Evolutionary conservation across 352 stramenopile genomes (phyloP), one percentile per base, ranked within the genome.

Genomic region (Phytopythium cucurbitacearum): DNA sequence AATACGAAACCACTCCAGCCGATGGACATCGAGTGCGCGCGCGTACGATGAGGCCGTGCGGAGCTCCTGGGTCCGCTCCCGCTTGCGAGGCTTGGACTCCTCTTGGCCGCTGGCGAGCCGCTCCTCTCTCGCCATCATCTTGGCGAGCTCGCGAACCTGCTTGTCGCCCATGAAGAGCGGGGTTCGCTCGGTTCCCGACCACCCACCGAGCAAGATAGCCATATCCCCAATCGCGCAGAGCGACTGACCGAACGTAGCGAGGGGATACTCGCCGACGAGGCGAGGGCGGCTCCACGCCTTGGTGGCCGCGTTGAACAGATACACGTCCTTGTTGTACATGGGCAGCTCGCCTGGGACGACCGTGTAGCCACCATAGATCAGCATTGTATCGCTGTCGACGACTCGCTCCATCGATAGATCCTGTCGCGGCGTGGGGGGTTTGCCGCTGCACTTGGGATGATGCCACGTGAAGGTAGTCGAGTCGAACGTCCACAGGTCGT

Each of bases 331-430:
- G 64, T 86, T 85, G 64, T 90, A 91, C 44, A 76, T 75, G 4
- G 78, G 80, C 37, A 88, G 59, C 13, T 64, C 48, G 5, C 84
- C 67, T 0, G 63, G 55, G 3, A 71, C 45, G 10, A 89, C 73
- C 6, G 62, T 70, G 60, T 91, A 93, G 44, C 89, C 91, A 33
- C 89, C 89, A 62, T 88, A 94, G 16, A 94, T 69, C 40, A 96
- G 16, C 12, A 91, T 48, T 9, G 62, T 34, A 13, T 36, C 5
- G 34, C 35, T 10, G n/a, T 36, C 47, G 10, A n/a, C 57, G 10
- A 64, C 33, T 7, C 56, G 41, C 11, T 66, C 36, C 64, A 95
- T 84, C 7, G 80, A 85, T 56, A 94, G 64, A 56, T 92, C 87
- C 16, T 94, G 84, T 1, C 89, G 73, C 36, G 76, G 60, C 5